Evolutionary conservation across 495 filamentous ascomycete species (phyloP), one percentile per base, ranked within the genome.

Genomic region (Hypoxylon crocopeplum): DNA sequence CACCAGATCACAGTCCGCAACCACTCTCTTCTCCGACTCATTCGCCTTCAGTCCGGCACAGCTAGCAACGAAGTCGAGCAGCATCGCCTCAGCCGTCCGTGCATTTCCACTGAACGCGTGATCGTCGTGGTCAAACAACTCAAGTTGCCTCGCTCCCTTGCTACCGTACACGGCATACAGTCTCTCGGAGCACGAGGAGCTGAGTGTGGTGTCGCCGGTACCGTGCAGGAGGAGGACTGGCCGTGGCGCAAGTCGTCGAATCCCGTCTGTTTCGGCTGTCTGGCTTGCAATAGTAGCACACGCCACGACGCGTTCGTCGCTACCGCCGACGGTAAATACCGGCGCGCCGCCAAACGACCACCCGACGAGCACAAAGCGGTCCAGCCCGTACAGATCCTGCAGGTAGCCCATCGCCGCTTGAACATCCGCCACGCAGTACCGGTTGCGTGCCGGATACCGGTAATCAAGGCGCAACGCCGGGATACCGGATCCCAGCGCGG

Each of bases 331-430:
- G 2, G 17, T 47, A 34, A 34, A 22, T 11, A 47, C 44, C 16
- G 29, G 74, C 72, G 22, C 75, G 69, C n/a, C n/a, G 16, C 77
- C 75, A 39, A 79, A 80, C 8, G 71, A 77, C 76, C 77, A 80
- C 15, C 77, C 77, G 0, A 78, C 67, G 2, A 80, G 40, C 19
- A 78, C 70, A 58, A 77, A 79, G 21, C 64, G 62, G n/a, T n/a
- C n/a, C n/a, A n/a, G n/a, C n/a, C n/a, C 52, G 51, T 73, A 75
- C n/a, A 60, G 15, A 12, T 68, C 62, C 17, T 67, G 42, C 8
- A 80, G 67, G 40, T 74, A 73, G 21, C 71, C 55, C 71, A 79
- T 72, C n/a, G 62, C 58, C 1, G 77, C 72, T 19, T 48, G 24
- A 0, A 75, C 66, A 49, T 81, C 78, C 2, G 54, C n/a, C 8